These are phyloP conservation scores for Alternaria ethzedia DNA, from an alignment of 2,329 filamentous ascomycete species.

Conservation along the genomic window DNA sequence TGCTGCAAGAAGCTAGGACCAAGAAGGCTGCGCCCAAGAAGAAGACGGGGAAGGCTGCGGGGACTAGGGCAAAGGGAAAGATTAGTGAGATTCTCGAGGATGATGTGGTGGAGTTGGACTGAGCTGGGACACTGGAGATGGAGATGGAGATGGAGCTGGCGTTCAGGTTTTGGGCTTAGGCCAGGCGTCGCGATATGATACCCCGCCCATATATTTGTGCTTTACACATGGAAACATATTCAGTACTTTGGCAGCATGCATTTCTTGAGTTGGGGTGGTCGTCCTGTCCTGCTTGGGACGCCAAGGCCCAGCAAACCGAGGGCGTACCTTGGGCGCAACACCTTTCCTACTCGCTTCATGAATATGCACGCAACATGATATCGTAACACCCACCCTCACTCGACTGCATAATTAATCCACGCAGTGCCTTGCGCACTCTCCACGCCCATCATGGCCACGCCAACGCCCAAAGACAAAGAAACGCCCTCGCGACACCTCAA, in stretches of 20 bases:
- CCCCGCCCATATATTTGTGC: not conserved
- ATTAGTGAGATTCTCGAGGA: slow-evolving; percentile 29
- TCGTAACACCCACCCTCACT: not conserved
- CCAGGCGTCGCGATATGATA: slow-evolving; percentile 10
- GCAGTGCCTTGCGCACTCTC: not conserved
- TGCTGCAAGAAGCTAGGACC: slow-evolving; percentile 8
- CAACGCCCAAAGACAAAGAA: slow-evolving; percentile 42
- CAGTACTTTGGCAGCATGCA: not conserved
- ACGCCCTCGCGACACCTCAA: slow-evolving; percentile 46
- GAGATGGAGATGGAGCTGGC: not conserved
- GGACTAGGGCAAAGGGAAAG: slow-evolving; percentile 22
- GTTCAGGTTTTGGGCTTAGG: not conserved
- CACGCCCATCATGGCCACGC: slow-evolving; percentile 43
- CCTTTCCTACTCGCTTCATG: not conserved
- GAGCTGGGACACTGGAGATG: not conserved
- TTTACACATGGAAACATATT: not conserved
- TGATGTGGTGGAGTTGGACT: slow-evolving; percentile 34
- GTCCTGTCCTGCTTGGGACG: not conserved
- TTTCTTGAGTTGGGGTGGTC: not conserved
- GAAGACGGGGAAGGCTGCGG: slow-evolving; percentile 4
- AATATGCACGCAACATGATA: not conserved
- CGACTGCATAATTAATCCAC: not conserved
- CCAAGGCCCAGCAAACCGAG: not conserved
- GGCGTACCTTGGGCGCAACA: not conserved
- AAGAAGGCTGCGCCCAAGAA: not conserved